Conservation (phyloP, 371 early-diverging fungal species). For the Zychaea mexicana region DNA sequence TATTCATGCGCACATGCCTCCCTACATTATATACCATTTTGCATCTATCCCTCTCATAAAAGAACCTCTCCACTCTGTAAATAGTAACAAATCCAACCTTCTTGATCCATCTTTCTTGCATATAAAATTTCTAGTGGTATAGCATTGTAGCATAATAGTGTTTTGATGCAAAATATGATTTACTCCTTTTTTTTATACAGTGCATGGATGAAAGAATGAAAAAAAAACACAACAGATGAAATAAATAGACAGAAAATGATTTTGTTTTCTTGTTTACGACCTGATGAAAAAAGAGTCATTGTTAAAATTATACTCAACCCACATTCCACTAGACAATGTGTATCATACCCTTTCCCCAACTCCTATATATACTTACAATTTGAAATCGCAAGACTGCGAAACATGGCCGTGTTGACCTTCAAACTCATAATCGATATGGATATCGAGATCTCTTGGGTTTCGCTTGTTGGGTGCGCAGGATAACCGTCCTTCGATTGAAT, state of each 20-base stretch:
- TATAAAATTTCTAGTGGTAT: too few relatives aligned
- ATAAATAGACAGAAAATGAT: not conserved
- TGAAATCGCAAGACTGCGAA: constrained; percentile 78
- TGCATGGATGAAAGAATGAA: not conserved
- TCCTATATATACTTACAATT: constrained; percentile 65
- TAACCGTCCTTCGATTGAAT: constrained; percentile 81
- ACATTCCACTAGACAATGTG: too few relatives aligned
- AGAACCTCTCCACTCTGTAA: too few relatives aligned
- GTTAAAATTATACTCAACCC: not conserved
- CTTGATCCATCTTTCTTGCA: too few relatives aligned
- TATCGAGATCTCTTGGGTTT: constrained; percentile 95
- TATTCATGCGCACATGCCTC: too few relatives aligned
- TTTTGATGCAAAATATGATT: too few relatives aligned
- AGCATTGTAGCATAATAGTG: too few relatives aligned
- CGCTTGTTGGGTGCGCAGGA: constrained; percentile 81
- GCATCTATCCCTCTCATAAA: too few relatives aligned
- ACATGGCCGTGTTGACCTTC: constrained; percentile 63
- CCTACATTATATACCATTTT: too few relatives aligned
- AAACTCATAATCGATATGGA: constrained; percentile 78
- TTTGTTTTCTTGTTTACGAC: not conserved
- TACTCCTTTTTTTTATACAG: not conserved
- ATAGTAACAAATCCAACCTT: too few relatives aligned
- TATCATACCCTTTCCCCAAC: not conserved
- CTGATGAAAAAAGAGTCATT: not conserved
- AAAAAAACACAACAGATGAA: not conserved